Base-by-base conservation (phyloP, 345 rosid species). In the Durio zibethinus region DNA sequence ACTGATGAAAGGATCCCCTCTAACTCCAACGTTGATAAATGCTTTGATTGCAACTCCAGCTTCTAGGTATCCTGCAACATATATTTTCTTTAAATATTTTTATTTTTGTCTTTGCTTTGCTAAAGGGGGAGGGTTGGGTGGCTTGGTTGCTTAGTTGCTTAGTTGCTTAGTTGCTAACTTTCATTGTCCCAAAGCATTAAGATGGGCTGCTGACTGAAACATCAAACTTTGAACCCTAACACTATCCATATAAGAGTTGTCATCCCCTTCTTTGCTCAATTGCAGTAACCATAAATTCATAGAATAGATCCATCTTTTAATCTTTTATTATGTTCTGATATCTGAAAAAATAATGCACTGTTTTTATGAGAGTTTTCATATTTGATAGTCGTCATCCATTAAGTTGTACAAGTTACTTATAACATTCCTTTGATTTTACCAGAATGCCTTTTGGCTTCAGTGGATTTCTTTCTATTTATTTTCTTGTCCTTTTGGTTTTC, bases 1-100 rank as follows among this genome's bases (percentile, higher is more conserved):
- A 67, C 77, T 93, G 88, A 89, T 93, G 92, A 93, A 93, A 78
- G 97, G 99, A 45, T 88, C 90, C 57, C 91, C 94, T 77, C 84
- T 96, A 83, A 86, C 95, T 75, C 89, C 97, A n/a, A 47, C 94
- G 40, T 78, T 96, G 85, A 81, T 80, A 80, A 93, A 81, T 78
- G 81, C 89, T 68, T 83, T 93, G 79, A 88, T 90, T 83, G 83
- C 90, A 81, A 88, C 95, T 84, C 97, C 99, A 59, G 99, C 97
- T 83, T 84, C 97, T 84, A 88, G 97, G 98, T 96, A 86, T 84
- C 86, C 80, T 82, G 68, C 79, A 52, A 43, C 42, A 10, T 64
- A 21, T 66, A 27, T 33, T 60, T 43, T 12, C 64, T 21, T 35
- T 52, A 27, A 2, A 47, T 53, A 42, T 18, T 54, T 20, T 72